Percentiles rank a stretch among this genome's conserved stretches.
These are phyloP conservation scores for Saccharomycopsis sp. DNA, from an alignment of 805 yeast species.

Conservation along the genomic window DNA sequence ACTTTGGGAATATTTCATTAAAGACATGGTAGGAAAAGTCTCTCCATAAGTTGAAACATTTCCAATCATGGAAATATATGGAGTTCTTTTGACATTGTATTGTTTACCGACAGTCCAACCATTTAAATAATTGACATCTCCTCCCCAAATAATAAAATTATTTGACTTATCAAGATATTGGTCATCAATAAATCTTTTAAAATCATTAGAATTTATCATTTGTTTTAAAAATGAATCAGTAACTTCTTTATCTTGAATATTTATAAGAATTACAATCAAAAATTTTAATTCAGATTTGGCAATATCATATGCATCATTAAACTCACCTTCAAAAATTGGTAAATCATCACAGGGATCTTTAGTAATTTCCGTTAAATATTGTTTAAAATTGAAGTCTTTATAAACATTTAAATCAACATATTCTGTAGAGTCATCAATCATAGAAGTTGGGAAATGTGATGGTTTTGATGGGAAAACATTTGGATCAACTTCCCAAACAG, in stretches of 20 bases:
- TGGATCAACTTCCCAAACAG: constrained; percentile 2
- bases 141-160: constrained; percentile 50
- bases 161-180: constrained; percentile 22
- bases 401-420: constrained; percentile 8
- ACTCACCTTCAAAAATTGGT: constrained; percentile 25
- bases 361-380: constrained; percentile 20
- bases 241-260: constrained; percentile 6
- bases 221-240: constrained; percentile 8
- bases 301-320: constrained; percentile 32
- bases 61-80: constrained; percentile 42
- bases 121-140: constrained; percentile 53
- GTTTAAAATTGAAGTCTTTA: constrained; percentile 15
- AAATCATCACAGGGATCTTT: constrained; percentile 18
- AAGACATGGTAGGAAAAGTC: constrained; percentile 38
- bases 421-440: neutral
- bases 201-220: constrained; percentile 5
- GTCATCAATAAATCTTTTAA: constrained; percentile 5
- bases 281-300: constrained; percentile 36
- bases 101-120: constrained; percentile 54
- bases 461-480: constrained; percentile 4
- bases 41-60: constrained; percentile 36
- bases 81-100: constrained; percentile 42
- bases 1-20: constrained; percentile 29
- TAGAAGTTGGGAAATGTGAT: constrained; percentile 9
- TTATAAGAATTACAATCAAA: constrained; percentile 41